Conservation (phyloP, 2,329 filamentous ascomycete species). For the Aspergillus chevalieri region DNA sequence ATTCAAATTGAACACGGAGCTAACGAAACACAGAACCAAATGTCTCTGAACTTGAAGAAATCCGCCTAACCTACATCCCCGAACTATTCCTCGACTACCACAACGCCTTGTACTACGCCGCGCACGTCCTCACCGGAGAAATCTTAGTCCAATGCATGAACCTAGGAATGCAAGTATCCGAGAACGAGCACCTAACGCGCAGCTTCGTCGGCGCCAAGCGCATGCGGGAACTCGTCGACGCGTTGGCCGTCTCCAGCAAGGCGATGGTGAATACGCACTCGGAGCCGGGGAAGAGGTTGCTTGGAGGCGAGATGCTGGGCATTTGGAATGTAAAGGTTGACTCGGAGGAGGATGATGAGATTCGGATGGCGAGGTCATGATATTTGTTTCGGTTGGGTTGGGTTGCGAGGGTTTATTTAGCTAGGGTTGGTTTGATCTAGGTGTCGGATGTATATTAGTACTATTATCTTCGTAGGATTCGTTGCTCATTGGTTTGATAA, state of each 20-base stretch:
- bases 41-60: conserved; percentile 54
- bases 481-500: too few relatives aligned
- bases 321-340: conserved; percentile 34
- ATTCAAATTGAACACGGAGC: background rate
- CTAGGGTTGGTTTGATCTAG: background rate
- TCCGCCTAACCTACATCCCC: conserved; percentile 75
- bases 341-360: conserved; percentile 17
- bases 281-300: conserved; percentile 37
- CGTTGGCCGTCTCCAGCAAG: conserved; percentile 71
- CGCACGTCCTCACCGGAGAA: conserved; percentile 66
- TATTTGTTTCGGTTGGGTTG: background rate
- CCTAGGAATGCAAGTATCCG: conserved; percentile 69
- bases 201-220: conserved; percentile 60
- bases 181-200: conserved; percentile 59
- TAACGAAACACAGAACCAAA: conserved; percentile 44
- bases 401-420: background rate
- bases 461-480: too few relatives aligned
- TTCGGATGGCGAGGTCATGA: background rate
- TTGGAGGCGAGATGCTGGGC: conserved; percentile 30
- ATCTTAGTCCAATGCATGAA: conserved; percentile 82
- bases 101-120: conserved; percentile 71
- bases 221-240: conserved; percentile 69
- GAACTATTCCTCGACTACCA: conserved; percentile 81
- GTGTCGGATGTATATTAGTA: too few relatives aligned
- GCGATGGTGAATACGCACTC: conserved; percentile 54